phyloP scores from a whole-genome alignment of 345 rosid species.

The Aurinia saxatilis region DNA sequence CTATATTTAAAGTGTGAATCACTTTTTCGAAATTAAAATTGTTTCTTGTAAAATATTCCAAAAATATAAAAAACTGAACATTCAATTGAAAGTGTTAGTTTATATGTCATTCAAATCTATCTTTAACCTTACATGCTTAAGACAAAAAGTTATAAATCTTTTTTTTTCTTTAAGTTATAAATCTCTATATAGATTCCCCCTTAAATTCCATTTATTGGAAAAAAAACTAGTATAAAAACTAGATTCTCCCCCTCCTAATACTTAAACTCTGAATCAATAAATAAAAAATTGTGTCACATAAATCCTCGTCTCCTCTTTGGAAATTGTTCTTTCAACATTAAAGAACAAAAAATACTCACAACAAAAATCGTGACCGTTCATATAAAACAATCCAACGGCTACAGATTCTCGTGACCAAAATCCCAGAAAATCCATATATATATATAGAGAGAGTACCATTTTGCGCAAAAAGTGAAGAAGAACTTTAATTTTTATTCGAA shows the following conservation, averaged over 20 bases:
- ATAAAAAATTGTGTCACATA: neutral
- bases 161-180: no score
- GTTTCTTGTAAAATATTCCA: no score
- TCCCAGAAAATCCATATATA: conserved; percentile 16
- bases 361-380: conserved; percentile 6
- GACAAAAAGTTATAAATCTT: no score
- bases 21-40: no score
- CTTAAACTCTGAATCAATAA: neutral
- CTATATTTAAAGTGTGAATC: no score
- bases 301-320: conserved; percentile 6
- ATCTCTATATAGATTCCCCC: neutral
- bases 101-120: no score
- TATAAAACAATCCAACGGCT: conserved; percentile 29
- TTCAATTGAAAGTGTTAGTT: no score
- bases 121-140: no score
- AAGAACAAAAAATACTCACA: neutral
- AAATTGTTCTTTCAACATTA: conserved; percentile 8
- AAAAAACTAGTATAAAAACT: conserved; percentile 1
- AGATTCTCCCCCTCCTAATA: conserved; percentile 2
- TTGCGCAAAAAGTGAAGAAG: conserved; percentile 12
- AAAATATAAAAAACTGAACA: no score
- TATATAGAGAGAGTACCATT: conserved; percentile 12
- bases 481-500: conserved; percentile 30
- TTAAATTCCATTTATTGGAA: neutral
- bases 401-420: neutral